Base-by-base conservation (phyloP, 164 flowering plant genomes). In the Hamamelis virginiana region DNA sequence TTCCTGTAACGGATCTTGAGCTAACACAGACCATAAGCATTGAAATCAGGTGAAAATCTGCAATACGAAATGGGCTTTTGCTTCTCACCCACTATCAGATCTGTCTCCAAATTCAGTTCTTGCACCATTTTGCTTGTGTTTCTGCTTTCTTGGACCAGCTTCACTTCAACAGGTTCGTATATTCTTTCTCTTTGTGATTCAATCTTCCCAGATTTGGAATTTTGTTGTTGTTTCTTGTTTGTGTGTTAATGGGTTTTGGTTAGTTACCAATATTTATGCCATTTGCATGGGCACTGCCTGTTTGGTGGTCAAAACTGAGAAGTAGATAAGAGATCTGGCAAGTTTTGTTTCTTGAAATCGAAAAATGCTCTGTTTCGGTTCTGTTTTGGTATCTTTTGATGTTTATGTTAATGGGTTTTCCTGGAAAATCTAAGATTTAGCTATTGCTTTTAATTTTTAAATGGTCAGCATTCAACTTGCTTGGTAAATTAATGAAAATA, bases 81-180 rank as follows among this genome's bases (percentile, higher is more conserved):
- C 41, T 57, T 59, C 58, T 38, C 21, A 43, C 65, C 74, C 71
- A 46, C 46, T 9, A 11, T 19, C 12, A 68, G 69, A 64, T 69
- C 47, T 5, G 28, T 61, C 12, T 50, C 66, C 47, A 63, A 61
- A 22, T 46, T 78, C 23, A 16, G 50, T 27, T 27, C 47, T 62
- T 55, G 27, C 57, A 19, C 70, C 81, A 67, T 77, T 77, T 46
- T 77, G 62, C 66, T 78, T 43, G 15, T 66, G 9, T 44, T 81
- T 50, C 46, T 67, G 62, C 69, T 79, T 22, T 81, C 80, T 66
- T 79, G 70, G 72, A 33, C 65, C 63, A 46, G 59, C 80, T 79
- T 82, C 62, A 72, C 74, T 56, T 51, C 80, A 15, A 75, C 84
- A 76, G 88, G 88, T 84, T 23, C 1, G 38, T 58, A 5, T 19